phyloP scores from a whole-genome alignment of 805 yeast species.

The Barnettozyma populi region DNA sequence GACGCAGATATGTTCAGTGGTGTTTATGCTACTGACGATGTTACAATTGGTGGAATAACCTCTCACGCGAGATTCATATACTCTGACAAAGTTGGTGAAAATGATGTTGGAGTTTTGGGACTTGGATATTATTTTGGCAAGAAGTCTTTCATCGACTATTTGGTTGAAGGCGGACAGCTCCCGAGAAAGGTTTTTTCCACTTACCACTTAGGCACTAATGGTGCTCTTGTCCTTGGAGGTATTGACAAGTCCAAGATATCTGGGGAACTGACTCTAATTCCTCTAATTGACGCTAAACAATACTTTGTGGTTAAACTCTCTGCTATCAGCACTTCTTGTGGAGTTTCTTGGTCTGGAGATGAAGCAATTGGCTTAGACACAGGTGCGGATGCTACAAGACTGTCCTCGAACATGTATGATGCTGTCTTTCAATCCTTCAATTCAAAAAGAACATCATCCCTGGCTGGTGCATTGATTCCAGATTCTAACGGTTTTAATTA shows the following conservation, averaged over 20 bases:
- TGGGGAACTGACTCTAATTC: slow-evolving; percentile 13
- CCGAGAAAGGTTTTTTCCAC: slow-evolving; percentile 12
- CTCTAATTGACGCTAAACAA: neutral
- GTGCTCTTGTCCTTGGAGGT: slow-evolving; percentile 21
- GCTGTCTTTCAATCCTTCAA: slow-evolving; percentile 15
- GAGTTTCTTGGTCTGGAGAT: slow-evolving; percentile 2
- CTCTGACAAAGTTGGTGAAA: slow-evolving; percentile 2
- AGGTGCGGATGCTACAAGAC: slow-evolving; percentile 12
- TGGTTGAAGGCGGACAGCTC: slow-evolving; percentile 4
- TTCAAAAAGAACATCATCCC: slow-evolving; percentile 6
- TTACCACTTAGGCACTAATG: slow-evolving; percentile 7
- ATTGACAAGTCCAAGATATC: slow-evolving; percentile 14
- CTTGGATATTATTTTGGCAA: slow-evolving; percentile 5
- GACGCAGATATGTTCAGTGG: slow-evolving; percentile 12
- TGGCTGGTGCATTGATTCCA: slow-evolving; percentile 19
- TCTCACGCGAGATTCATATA: slow-evolving; percentile 3
- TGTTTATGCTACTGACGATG: slow-evolving; percentile 8
- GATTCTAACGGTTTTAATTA: slow-evolving; percentile 33
- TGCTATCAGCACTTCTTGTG: slow-evolving; percentile 15
- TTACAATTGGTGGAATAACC: slow-evolving; percentile 8
- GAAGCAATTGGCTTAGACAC: slow-evolving; percentile 12
- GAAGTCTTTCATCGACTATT: neutral
- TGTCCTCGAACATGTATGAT: slow-evolving; percentile 11
- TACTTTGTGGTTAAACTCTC: slow-evolving; percentile 6
- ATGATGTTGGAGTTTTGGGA: slow-evolving; percentile 11